A percentile compares a stretch with the other conserved stretches of the same genome.
phyloP scores from a whole-genome alignment of 805 yeast genomes.

The Saccharomycopsis amapae region DNA sequence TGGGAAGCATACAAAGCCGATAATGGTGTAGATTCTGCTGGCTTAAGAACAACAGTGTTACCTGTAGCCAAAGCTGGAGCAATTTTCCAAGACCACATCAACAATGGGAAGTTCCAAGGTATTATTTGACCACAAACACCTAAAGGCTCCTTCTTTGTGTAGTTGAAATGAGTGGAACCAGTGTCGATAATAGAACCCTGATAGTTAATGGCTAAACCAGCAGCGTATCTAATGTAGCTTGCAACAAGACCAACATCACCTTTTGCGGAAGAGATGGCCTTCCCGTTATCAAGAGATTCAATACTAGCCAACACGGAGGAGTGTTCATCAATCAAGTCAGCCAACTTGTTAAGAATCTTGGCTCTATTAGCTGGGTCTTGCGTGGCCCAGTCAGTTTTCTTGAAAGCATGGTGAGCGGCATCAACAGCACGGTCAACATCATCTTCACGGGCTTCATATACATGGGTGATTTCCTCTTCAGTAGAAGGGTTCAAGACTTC shows the following conservation, averaged over 20 bases:
- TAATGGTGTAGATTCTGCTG: slow-evolving; percentile 74
- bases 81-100: slow-evolving; percentile 75
- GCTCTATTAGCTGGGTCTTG: slow-evolving; percentile 53
- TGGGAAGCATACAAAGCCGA: slow-evolving; percentile 59
- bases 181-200: slow-evolving; percentile 59
- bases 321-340: slow-evolving; percentile 60
- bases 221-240: slow-evolving; percentile 60
- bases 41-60: slow-evolving; percentile 64
- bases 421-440: slow-evolving; percentile 68
- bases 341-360: slow-evolving; percentile 47
- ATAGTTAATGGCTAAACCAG: slow-evolving; percentile 66
- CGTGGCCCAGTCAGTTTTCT: slow-evolving; percentile 48
- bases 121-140: slow-evolving; percentile 82
- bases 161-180: slow-evolving; percentile 55
- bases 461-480: slow-evolving; percentile 51
- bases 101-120: slow-evolving; percentile 80
- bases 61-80: slow-evolving; percentile 77
- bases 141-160: slow-evolving; percentile 65
- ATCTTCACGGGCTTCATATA: slow-evolving; percentile 49
- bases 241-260: slow-evolving; percentile 63
- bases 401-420: slow-evolving; percentile 59
- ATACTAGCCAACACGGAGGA: slow-evolving; percentile 58
- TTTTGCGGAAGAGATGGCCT: slow-evolving; percentile 55
- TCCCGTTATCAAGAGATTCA: slow-evolving; percentile 75
- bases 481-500: slow-evolving; percentile 53